Percentiles rank a stretch among this genome's conserved stretches.
phyloP scores from a whole-genome alignment of 169 alveolate species.

The Plasmodium gaboni region DNA sequence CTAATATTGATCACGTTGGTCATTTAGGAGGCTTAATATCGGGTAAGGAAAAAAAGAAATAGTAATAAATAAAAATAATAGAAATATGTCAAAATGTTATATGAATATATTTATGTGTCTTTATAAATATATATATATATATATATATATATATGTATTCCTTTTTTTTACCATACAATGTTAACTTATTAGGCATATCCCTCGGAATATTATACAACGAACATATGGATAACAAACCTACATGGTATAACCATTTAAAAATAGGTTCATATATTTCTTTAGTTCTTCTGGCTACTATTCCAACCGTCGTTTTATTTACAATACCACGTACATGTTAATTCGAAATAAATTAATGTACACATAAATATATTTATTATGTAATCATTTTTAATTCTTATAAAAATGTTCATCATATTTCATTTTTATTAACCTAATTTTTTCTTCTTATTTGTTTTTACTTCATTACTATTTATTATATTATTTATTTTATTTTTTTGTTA shows the following conservation, averaged over 20 bases:
- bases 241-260: constrained; percentile 79
- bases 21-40: constrained; percentile 88
- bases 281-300: constrained; percentile 39
- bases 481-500: too few species aligned
- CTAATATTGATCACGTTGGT: constrained; percentile 88
- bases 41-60: constrained; percentile 42
- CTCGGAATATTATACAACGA: constrained; percentile 83
- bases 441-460: too few species aligned
- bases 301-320: constrained; percentile 49
- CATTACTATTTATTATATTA: too few species aligned
- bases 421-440: too few species aligned
- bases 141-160: not conserved
- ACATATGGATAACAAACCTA: constrained; percentile 83
- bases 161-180: not conserved
- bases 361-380: not conserved
- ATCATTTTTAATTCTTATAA: not conserved
- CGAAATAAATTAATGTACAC: constrained; percentile 1
- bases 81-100: too few species aligned
- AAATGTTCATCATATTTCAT: not conserved
- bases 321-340: constrained; percentile 52
- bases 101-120: too few species aligned
- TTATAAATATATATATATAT: not conserved
- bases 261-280: constrained; percentile 61
- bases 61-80: not conserved
- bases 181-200: constrained; percentile 78